Conservation (phyloP, 441 rosid species). For the Aleurites moluccanus region DNA sequence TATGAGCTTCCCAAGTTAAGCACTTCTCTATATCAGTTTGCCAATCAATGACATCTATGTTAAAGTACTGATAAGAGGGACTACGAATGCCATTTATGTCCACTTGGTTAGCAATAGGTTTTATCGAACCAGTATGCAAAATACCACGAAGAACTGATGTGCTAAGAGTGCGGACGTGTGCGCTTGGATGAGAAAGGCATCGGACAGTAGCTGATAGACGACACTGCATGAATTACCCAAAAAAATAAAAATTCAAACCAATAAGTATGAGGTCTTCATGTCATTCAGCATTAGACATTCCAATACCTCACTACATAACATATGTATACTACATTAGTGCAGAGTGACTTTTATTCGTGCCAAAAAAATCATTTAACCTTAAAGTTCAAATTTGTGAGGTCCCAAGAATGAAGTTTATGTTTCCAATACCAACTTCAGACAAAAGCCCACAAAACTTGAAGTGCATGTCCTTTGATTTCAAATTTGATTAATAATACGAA, state of each 20-base stretch:
- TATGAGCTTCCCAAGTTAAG: conserved; percentile 94
- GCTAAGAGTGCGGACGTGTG: conserved; percentile 95
- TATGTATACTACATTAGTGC: not conserved
- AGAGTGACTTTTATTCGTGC: not conserved
- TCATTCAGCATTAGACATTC: not conserved
- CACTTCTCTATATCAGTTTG: conserved; percentile 77
- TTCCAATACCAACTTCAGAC: not conserved
- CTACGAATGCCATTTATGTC: conserved; percentile 56
- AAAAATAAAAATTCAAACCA: not conserved
- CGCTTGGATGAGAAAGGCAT: conserved; percentile 95
- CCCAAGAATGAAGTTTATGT: not conserved
- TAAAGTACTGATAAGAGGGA: conserved; percentile 54
- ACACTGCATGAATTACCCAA: conserved; percentile 61
- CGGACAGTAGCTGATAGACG: conserved; percentile 85
- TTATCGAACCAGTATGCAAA: conserved; percentile 48
- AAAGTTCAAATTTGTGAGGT: not conserved
- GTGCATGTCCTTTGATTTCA: not conserved
- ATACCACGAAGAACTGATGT: conserved; percentile 81
- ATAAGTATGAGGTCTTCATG: not conserved
- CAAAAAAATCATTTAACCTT: not conserved
- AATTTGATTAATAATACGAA: not conserved
- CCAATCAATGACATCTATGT: conserved; percentile 64
- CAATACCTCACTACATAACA: not conserved
- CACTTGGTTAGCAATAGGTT: conserved; percentile 42
- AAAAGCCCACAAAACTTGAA: not conserved